Evolutionary conservation across 306 rosid species (phyloP).

Genomic region (Vachellia collinsii): DNA sequence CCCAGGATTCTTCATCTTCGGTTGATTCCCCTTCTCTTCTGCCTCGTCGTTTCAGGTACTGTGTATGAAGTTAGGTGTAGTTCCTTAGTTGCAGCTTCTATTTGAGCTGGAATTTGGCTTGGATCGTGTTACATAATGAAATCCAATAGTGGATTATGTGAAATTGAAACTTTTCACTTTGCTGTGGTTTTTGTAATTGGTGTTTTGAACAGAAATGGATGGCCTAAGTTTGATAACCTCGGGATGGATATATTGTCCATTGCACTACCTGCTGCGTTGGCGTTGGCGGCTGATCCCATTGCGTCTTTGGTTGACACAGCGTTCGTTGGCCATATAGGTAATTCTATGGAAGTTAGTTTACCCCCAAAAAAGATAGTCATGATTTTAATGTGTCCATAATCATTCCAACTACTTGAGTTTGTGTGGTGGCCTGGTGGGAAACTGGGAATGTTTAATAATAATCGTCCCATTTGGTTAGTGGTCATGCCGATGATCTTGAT

Average conservation of each 20-base stretch:
- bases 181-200: neutral
- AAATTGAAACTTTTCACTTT: neutral
- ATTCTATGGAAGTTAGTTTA: constrained; percentile 19
- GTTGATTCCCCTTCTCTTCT: constrained; percentile 14
- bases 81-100: neutral
- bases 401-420: constrained; percentile 5
- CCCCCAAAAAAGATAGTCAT: neutral
- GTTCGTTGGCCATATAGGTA: constrained; percentile 92
- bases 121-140: neutral
- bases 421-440: constrained; percentile 9
- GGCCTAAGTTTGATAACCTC: constrained; percentile 61
- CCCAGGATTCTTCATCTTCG: constrained; percentile 14
- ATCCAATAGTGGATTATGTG: neutral
- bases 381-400: neutral
- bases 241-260: constrained; percentile 76
- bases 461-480: neutral
- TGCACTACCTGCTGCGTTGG: constrained; percentile 93
- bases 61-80: neutral
- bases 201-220: constrained; percentile 39
- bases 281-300: constrained; percentile 88
- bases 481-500: constrained; percentile 6
- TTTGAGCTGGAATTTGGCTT: neutral
- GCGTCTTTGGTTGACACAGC: constrained; percentile 91
- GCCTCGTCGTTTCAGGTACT: constrained; percentile 40
- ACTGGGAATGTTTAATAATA: constrained; percentile 1